Percentiles rank a stretch among this genome's conserved stretches.
Evolutionary conservation across 192 early-diverging fungal species (phyloP).

Genomic region (Obelidium mucronatum): DNA sequence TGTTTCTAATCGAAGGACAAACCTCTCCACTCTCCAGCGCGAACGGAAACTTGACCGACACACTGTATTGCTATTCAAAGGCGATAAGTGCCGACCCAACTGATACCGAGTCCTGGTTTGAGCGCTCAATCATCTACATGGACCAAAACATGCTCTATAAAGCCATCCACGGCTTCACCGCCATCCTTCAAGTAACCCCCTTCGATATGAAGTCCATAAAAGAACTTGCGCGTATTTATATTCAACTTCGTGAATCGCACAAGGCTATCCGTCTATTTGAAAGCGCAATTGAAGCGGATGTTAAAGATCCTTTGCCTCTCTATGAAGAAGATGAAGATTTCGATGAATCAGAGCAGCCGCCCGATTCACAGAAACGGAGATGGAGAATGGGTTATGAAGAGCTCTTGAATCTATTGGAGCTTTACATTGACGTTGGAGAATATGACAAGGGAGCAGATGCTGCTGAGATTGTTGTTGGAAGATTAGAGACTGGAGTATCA

Average conservation of each 20-base stretch:
- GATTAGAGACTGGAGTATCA: conserved; percentile 33
- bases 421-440: conserved; percentile 81
- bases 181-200: conserved; percentile 67
- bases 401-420: conserved; percentile 85
- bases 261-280: conserved; percentile 57
- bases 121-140: conserved; percentile 70
- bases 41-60: conserved; percentile 69
- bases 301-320: conserved; percentile 23
- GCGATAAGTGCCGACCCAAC: conserved; percentile 69
- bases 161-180: conserved; percentile 66
- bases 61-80: conserved; percentile 82
- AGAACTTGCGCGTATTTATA: conserved; percentile 66
- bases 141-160: conserved; percentile 58
- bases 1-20: too few species aligned
- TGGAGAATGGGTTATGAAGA: conserved; percentile 78
- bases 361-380: neutral
- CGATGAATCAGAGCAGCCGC: conserved; percentile 24
- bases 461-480: conserved; percentile 74
- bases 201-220: conserved; percentile 72
- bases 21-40: conserved; percentile 48
- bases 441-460: conserved; percentile 74
- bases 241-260: conserved; percentile 58
- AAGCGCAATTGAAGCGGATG: conserved; percentile 44
- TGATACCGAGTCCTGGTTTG: conserved; percentile 74
- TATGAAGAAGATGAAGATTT: conserved; percentile 37